Evolutionary conservation across 371 early-diverging fungal species (phyloP), one percentile per base, ranked within the genome.

Genomic region (Lichtheimia hyalospora): DNA sequence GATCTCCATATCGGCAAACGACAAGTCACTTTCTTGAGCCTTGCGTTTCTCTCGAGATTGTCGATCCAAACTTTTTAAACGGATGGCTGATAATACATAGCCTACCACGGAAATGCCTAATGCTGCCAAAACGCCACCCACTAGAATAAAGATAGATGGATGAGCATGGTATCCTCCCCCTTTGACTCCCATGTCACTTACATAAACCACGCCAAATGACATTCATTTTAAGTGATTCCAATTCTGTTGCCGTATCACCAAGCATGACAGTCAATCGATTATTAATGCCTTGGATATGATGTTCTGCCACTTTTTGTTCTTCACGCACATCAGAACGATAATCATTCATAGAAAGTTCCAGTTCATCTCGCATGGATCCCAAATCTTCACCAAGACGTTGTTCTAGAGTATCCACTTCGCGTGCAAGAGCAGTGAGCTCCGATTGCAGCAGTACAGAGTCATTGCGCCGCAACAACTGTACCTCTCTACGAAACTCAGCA

Each of bases 321-420:
- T 89, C 90, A 23, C 86, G 77, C 10, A 82, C 77, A 49, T 94
- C 95, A 21, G 89, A 76, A 60, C 89, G 87, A 64, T 86, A 89
- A 67, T 87, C 87, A 69, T 92, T 92, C 72, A 95, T 64, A 61
- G 92, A 92, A 57, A 94, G 89, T n/a, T 86, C 81, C 23, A 93
- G 84, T 14, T 92, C 91, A 5, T 84, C 74, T 63, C 90, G 89
- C 64, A 93, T 61, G 23, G 79, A 79, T 3, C 81, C 79, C 16
- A 91, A 72, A 40, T 87, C 84, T 53, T 94, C 93, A 13, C 83
- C 74, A 25, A 89, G 74, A 34, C 80, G 81, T 43, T 89, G 89
- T 41, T 78, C 80, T 67, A 93, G 58, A 2, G 75, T 66, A 50
- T 92, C 91, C 15, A 93, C 78, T 50, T 91, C 91, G 16, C 90